These are phyloP conservation scores for Rauvolfia tetraphylla DNA, from an alignment of 257 asterid genomes.

Conservation along the genomic window DNA sequence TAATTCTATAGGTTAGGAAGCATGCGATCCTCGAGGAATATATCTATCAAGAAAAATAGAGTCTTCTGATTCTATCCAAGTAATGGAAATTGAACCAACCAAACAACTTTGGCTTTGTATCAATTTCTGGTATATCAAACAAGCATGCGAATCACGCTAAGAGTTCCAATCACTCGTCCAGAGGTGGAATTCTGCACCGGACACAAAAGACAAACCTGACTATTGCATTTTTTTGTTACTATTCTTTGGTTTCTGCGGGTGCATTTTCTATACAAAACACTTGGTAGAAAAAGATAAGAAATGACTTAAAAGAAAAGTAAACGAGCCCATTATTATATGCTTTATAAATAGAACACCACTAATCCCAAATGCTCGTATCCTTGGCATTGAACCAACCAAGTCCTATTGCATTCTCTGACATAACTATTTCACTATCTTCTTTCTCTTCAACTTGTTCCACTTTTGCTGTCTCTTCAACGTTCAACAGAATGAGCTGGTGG, in stretches of 20 bases:
- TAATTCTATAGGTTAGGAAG: background rate
- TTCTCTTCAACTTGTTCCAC: background rate
- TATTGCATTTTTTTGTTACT: background rate
- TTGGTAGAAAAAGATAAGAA: background rate
- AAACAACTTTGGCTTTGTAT: too few relatives aligned
- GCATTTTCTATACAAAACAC: background rate
- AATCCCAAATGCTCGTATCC: background rate
- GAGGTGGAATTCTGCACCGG: too few relatives aligned
- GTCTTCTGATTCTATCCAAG: background rate
- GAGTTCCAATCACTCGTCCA: background rate
- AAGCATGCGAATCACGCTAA: slow-evolving; percentile 17
- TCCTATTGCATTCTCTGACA: background rate
- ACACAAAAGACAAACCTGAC: background rate
- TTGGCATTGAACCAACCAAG: background rate
- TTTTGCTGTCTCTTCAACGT: background rate
- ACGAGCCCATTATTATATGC: background rate
- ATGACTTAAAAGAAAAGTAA: too few relatives aligned
- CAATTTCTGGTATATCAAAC: background rate
- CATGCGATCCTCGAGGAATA: slow-evolving; percentile 18
- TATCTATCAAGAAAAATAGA: background rate
- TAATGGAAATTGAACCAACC: too few relatives aligned
- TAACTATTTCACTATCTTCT: background rate
- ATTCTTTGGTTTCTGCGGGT: background rate
- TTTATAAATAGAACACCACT: background rate
- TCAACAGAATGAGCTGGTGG: slow-evolving; percentile 20